Base-by-base conservation (phyloP, 768 basidiomycete genomes). In the Lactarius quietus region DNA sequence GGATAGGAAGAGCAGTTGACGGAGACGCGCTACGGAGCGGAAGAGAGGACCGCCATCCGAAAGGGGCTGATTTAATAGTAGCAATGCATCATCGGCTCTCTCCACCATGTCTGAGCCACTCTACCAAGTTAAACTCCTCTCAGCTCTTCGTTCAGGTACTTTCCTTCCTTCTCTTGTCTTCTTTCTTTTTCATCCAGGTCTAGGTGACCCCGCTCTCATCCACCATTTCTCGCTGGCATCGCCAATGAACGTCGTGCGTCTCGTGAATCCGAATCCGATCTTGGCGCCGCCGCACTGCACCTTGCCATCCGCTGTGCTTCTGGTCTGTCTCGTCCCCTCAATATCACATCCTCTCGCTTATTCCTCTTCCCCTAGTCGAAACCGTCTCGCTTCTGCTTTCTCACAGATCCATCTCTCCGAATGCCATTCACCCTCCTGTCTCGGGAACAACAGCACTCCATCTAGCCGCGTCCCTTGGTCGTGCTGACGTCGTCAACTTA, bases 241-340 rank as follows among this genome's bases (percentile, higher is more conserved):
- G 79, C 82, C 57, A 88, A 86, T 73, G 86, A 89, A 69, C 83
- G 78, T 62, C 82, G 84, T 5, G 80, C 74, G 29, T 81, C 83
- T 26, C 62, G 72, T 0, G 84, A 83, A 23, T 76, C 74, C 17
- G 80, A 82, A 18, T 64, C 86, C 0, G 87, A 92, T 72, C 82
- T 86, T 1, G 88, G 84, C 15, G 88, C 90, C 6, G 87, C 89
- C 3, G 89, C 89, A 0, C 77, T 93, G 8, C 91, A 93, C 74
- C 83, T 93, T 3, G 91, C 90, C 14, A 85, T 93, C n/a, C 83
- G 89, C 51, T 93, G 92, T 73, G 90, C 84, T 64, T 86, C 87
- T 12, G 82, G 89, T 90, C 70, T 28, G 85, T 53, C 48, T 15
- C 15, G 10, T 7, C 15, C 51, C 77, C n/a, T 8, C 54, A 48